Conservation (phyloP, 176 grass and related monocot species). For the Calamus simplicifolius region DNA sequence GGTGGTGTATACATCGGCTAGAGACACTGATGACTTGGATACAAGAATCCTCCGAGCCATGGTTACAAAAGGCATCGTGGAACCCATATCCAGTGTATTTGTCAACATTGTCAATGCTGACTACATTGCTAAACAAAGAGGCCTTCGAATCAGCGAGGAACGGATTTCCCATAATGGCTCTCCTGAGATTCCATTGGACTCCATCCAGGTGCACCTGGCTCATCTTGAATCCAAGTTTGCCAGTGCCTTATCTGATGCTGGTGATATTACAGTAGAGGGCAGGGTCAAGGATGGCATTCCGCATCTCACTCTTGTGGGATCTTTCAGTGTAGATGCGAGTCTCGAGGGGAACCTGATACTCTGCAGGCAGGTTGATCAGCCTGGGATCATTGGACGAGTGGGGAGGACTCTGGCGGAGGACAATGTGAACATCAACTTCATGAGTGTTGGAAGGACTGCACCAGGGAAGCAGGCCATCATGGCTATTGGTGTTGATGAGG, state of each 20-base stretch:
- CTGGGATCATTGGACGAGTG: slow-evolving; percentile 69
- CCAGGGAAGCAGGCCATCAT: slow-evolving; percentile 69
- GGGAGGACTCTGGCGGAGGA: slow-evolving; percentile 49
- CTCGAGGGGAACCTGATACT: slow-evolving; percentile 84
- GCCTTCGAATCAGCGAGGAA: slow-evolving; percentile 53
- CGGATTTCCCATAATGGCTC: slow-evolving; percentile 52
- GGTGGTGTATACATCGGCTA: slow-evolving; percentile 56
- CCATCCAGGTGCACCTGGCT: slow-evolving; percentile 57
- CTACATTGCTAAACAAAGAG: slow-evolving; percentile 61
- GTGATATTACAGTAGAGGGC: slow-evolving; percentile 63
- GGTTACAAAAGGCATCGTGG: slow-evolving; percentile 67
- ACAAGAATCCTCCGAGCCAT: slow-evolving; percentile 67
- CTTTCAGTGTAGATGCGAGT: slow-evolving; percentile 61
- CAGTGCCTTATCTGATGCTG: slow-evolving; percentile 49
- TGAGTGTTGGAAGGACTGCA: slow-evolving; percentile 82
- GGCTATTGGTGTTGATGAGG: slow-evolving; percentile 79
- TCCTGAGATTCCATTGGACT: slow-evolving; percentile 44
- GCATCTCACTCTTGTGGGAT: slow-evolving; percentile 56
- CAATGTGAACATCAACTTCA: slow-evolving; percentile 86
- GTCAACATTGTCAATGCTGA: slow-evolving; percentile 91
- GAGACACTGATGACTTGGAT: slow-evolving; percentile 63
- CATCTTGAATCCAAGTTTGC: slow-evolving; percentile 87
- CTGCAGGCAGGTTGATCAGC: slow-evolving; percentile 70
- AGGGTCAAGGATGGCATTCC: slow-evolving; percentile 59
- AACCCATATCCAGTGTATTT: slow-evolving; percentile 59